These are phyloP conservation scores for Lichina pygmaea DNA, from an alignment of 495 filamentous ascomycete species.

Conservation along the genomic window DNA sequence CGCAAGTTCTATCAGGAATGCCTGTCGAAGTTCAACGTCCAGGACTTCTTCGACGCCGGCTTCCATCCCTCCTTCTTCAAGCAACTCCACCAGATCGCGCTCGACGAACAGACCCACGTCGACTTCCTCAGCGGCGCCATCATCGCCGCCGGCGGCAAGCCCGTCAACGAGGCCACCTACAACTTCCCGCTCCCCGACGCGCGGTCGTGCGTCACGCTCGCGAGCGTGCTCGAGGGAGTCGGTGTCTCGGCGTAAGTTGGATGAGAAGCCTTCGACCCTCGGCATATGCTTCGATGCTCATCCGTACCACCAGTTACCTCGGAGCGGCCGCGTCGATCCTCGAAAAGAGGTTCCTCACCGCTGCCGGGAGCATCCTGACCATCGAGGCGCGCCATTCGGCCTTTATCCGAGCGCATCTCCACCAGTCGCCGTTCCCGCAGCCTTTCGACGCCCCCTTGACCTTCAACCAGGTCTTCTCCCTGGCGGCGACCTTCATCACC, in stretches of 20 bases:
- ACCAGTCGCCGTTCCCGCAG: constrained; percentile 23
- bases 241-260: constrained; percentile 18
- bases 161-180: constrained; percentile 28
- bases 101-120: constrained; percentile 30
- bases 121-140: constrained; percentile 25
- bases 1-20: constrained; percentile 26
- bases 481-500: constrained; percentile 30
- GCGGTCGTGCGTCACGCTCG: constrained; percentile 22
- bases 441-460: constrained; percentile 29
- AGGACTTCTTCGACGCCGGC: constrained; percentile 23
- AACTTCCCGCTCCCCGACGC: constrained; percentile 24
- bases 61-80: constrained; percentile 21
- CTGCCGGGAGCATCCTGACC: constrained; percentile 32
- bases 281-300: constrained; percentile 3
- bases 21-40: constrained; percentile 24
- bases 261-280: neutral
- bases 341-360: constrained; percentile 24
- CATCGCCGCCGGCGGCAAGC: constrained; percentile 16
- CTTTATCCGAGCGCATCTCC: constrained; percentile 23
- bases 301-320: constrained; percentile 20
- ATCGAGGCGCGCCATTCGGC: constrained; percentile 33
- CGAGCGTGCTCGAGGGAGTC: constrained; percentile 28
- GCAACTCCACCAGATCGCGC: constrained; percentile 22
- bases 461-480: constrained; percentile 30
- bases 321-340: constrained; percentile 31